phyloP scores from a whole-genome alignment of 2,329 filamentous ascomycete species.

The Madurella mycetomatis region DNA sequence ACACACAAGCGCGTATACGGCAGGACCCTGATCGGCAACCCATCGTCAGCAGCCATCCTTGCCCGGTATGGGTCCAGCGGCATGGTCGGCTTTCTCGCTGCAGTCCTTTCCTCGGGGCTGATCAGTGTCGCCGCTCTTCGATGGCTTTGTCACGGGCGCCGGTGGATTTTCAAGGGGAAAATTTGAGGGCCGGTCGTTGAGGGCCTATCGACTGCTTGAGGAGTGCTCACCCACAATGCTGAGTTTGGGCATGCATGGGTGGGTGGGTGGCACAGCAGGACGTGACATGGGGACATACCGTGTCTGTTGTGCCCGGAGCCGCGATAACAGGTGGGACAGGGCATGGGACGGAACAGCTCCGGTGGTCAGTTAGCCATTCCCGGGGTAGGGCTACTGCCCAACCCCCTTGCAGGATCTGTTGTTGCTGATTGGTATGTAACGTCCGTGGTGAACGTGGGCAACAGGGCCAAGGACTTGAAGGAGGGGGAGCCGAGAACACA shows the following conservation, averaged over 20 bases:
- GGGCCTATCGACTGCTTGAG: neutral
- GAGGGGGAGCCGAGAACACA: neutral
- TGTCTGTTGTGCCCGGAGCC: no score
- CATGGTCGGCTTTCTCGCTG: constrained; percentile 26
- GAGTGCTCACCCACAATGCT: neutral
- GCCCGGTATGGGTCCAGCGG: constrained; percentile 15
- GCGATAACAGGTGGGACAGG: neutral
- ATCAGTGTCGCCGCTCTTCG: constrained; percentile 21
- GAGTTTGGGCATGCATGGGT: neutral
- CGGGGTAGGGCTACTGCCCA: neutral
- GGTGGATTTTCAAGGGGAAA: constrained; percentile 21
- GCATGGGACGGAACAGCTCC: neutral
- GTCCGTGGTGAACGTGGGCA: no score
- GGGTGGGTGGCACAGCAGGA: neutral
- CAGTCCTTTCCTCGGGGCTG: constrained; percentile 23
- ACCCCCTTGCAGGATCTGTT: neutral
- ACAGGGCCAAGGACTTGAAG: no score
- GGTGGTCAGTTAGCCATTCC: neutral
- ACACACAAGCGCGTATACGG: neutral
- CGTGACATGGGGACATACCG: no score
- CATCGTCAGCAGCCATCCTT: constrained; percentile 23
- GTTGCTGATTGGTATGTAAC: neutral
- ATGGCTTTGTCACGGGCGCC: constrained; percentile 21
- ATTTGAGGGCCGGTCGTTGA: constrained; percentile 13
- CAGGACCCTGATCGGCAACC: constrained; percentile 24